A percentile compares a stretch with the other conserved stretches of the same genome.
phyloP scores from a whole-genome alignment of 164 flowering plant species.

The Umbilicus rupestris region DNA sequence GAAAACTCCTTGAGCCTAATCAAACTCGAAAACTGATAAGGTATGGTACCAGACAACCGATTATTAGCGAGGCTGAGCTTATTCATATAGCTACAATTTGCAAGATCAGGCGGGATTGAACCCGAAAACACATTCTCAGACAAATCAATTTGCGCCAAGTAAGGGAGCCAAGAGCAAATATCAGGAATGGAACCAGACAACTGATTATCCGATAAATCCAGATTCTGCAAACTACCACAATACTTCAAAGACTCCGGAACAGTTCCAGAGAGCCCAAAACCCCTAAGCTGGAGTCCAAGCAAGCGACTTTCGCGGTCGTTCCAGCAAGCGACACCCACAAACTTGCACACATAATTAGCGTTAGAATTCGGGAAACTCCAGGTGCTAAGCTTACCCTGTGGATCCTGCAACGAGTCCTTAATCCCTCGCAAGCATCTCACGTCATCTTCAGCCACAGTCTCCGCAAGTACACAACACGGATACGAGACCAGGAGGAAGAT shows the following conservation, averaged over 20 bases:
- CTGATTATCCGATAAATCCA: slow-evolving; percentile 41
- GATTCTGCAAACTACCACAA: slow-evolving; percentile 35
- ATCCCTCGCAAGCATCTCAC: slow-evolving; percentile 39
- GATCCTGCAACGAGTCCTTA: slow-evolving; percentile 26
- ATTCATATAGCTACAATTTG: slow-evolving; percentile 34
- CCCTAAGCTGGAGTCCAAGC: slow-evolving; percentile 27
- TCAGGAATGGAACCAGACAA: slow-evolving; percentile 45
- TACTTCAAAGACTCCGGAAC: slow-evolving; percentile 31
- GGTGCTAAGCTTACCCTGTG: slow-evolving; percentile 21
- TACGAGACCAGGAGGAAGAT: neutral
- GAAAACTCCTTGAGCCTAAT: slow-evolving; percentile 37
- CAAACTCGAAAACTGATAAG: slow-evolving; percentile 26
- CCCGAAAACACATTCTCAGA: slow-evolving; percentile 37
- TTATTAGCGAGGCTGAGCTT: slow-evolving; percentile 29
- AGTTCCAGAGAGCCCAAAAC: slow-evolving; percentile 30
- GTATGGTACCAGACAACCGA: slow-evolving; percentile 38
- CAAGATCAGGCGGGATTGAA: slow-evolving; percentile 36
- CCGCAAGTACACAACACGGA: neutral
- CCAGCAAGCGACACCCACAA: slow-evolving; percentile 55
- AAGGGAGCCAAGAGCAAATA: slow-evolving; percentile 50
- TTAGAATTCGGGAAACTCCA: slow-evolving; percentile 43
- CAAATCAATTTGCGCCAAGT: slow-evolving; percentile 34
- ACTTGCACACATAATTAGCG: slow-evolving; percentile 33
- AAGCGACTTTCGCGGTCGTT: slow-evolving; percentile 46
- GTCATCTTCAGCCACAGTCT: slow-evolving; percentile 33